Conservation (phyloP, 2,329 filamentous ascomycete genomes). For the Zalaria sp. region DNA sequence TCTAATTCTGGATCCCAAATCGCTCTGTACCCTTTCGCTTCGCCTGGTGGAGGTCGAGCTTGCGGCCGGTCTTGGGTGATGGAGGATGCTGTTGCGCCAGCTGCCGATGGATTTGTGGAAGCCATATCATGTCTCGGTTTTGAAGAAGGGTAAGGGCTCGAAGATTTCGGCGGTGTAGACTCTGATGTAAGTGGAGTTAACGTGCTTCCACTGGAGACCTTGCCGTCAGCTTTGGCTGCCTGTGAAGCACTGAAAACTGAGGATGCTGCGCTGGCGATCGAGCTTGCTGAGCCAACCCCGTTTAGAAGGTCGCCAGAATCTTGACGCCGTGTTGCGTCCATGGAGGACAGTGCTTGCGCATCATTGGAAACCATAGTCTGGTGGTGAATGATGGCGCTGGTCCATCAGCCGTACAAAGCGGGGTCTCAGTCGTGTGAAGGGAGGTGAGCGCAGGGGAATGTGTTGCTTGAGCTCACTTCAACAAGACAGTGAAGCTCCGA, state of each 20-base stretch:
- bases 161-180: constrained; percentile 46
- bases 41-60: constrained; percentile 35
- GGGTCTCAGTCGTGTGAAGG: no score
- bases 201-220: constrained; percentile 37
- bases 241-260: constrained; percentile 52
- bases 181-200: constrained; percentile 53
- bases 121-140: constrained; percentile 9
- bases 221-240: constrained; percentile 41
- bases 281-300: constrained; percentile 58
- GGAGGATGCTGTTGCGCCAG: constrained; percentile 21
- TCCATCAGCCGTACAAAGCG: no score
- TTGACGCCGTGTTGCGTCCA: not conserved
- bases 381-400: no score
- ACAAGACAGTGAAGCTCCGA: no score
- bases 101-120: constrained; percentile 1
- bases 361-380: no score
- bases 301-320: constrained; percentile 52
- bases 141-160: constrained; percentile 31
- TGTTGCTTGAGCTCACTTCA: no score
- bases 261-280: constrained; percentile 54
- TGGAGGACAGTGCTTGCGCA: no score
- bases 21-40: constrained; percentile 43
- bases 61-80: constrained; percentile 29
- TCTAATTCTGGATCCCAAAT: constrained; percentile 52
- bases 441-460: no score